Percentiles rank a stretch among this genome's conserved stretches.
These are phyloP conservation scores for Penicillium antarcticum DNA, from an alignment of 495 filamentous ascomycete genomes.

Conservation along the genomic window DNA sequence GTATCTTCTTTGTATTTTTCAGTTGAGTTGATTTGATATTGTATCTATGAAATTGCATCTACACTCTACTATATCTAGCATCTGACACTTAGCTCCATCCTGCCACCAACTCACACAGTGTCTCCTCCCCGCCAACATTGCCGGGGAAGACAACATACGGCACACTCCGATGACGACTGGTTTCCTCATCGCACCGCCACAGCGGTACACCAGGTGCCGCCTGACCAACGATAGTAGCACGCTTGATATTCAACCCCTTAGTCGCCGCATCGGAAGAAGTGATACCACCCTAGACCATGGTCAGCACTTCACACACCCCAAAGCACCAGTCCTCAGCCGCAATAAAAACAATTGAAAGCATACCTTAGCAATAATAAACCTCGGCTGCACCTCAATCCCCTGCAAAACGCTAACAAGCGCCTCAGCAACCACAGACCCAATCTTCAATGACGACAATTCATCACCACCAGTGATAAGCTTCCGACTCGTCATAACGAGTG, in stretches of 20 bases:
- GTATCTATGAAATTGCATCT: background rate
- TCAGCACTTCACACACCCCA: background rate
- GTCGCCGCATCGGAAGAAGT: constrained; percentile 53
- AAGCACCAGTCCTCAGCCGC: background rate
- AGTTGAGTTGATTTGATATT: background rate
- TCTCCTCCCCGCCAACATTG: constrained; percentile 51
- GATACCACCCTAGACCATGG: constrained; percentile 42
- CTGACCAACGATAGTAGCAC: constrained; percentile 51
- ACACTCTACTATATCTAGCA: background rate
- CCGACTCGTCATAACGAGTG: constrained; percentile 53
- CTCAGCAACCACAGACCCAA: constrained; percentile 43
- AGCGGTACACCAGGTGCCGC: constrained; percentile 53
- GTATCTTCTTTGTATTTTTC: too few species aligned
- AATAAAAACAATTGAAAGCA: background rate
- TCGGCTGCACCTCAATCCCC: constrained; percentile 39
- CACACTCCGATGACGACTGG: constrained; percentile 41
- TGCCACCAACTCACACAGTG: constrained; percentile 38
- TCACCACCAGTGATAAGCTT: constrained; percentile 45
- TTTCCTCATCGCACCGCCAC: constrained; percentile 51
- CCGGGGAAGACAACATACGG: constrained; percentile 57
- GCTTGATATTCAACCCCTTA: constrained; percentile 49
- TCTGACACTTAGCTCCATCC: constrained; percentile 35
- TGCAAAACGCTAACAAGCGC: constrained; percentile 42
- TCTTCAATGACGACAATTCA: constrained; percentile 41
- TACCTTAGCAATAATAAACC: constrained; percentile 55